Evolutionary conservation across 169 alveolate genomes (phyloP), one percentile per base, ranked within the genome.

Genomic region (Plasmodium gaboni): DNA sequence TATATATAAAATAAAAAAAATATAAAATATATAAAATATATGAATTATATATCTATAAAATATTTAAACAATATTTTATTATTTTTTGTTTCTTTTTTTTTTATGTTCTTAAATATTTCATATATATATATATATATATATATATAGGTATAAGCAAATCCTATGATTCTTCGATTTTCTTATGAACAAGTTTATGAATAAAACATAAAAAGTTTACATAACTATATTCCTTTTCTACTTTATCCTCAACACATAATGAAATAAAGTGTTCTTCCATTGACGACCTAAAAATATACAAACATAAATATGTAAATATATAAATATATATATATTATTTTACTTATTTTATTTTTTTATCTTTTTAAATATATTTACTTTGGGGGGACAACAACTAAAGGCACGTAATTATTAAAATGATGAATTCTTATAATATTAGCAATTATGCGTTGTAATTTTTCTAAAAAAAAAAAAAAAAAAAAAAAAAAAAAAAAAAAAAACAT

Each of bases 151-250:
- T 38, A 5, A 5, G 0, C 10, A 55, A 63, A 50, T 46, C 19
- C 68, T 67, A 80, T 55, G 80, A 80, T 26, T 80, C 90, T 55
- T 80, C 90, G 38, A 80, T 80, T 70, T 70, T 80, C 55, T 80
- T 80, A 70, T 80, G 90, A 50, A 80, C 90, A 24, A 80, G 57
- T 67, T 80, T 80, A 70, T 80, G 90, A 67, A 80, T 80, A 80
- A 80, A 80, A 61, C 90, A 80, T 48, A 80, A 80, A 46, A 80
- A 80, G 50, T 80, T 80, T 44, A 80, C 90, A 60, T 80, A 80
- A 63, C 90, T 80, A 46, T 80, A 80, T 80, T 80, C 90, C 83
- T 80, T 80, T 12, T 80, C 90, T 24, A 19, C 90, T 59, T 80
- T 80, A 61, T 80, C 90, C 57, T 80, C 90, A 46, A 80, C 83